A percentile compares a stretch with the other conserved stretches of the same genome.
Conservation (phyloP, 345 rosid species). For the Noccaea caerulescens region DNA sequence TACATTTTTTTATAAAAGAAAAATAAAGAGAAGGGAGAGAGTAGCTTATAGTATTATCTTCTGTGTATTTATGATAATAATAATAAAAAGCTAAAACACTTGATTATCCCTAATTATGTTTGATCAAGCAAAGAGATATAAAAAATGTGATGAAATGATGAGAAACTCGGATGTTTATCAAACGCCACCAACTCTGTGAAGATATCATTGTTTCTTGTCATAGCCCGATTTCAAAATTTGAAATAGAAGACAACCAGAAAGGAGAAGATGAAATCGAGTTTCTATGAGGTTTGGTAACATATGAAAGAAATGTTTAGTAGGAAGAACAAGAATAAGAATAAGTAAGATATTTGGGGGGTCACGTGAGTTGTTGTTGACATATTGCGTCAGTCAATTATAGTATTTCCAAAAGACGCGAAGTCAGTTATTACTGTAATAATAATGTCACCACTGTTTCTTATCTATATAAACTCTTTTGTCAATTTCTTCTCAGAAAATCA, state of each 20-base stretch:
- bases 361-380: constrained; percentile 45
- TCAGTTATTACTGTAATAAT: constrained; percentile 46
- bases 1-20: too few species aligned
- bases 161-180: constrained; percentile 13
- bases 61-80: neutral
- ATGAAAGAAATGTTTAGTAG: constrained; percentile 21
- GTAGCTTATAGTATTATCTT: neutral
- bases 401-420: constrained; percentile 26
- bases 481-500: constrained; percentile 38
- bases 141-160: constrained; percentile 34
- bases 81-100: neutral
- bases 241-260: constrained; percentile 13
- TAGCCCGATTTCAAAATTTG: constrained; percentile 39
- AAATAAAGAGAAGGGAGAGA: neutral
- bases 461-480: constrained; percentile 26
- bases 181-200: constrained; percentile 31
- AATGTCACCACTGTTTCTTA: constrained; percentile 43
- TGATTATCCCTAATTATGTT: neutral
- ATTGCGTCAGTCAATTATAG: constrained; percentile 28
- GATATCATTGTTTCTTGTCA: constrained; percentile 37
- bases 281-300: constrained; percentile 36
- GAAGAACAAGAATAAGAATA: neutral
- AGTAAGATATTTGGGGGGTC: constrained; percentile 36
- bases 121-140: constrained; percentile 6
- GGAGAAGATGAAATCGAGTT: constrained; percentile 7